Base-by-base conservation (phyloP, 805 yeast species). In the Saturnispora bothae region DNA sequence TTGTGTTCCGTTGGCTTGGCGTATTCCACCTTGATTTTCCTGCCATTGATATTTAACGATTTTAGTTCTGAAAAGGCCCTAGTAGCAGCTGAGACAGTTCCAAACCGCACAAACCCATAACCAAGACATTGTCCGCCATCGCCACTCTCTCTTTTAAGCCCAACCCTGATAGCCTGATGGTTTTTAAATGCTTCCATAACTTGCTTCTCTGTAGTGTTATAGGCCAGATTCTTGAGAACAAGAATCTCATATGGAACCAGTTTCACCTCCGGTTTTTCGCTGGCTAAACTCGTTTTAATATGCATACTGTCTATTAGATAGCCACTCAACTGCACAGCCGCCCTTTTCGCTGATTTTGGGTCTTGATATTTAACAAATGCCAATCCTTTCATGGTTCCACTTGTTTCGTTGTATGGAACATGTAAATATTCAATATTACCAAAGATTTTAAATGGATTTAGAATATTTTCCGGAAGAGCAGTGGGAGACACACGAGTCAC, bases 31-130 rank as follows among this genome's bases (percentile, higher is more conserved):
- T 50, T 59, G 25, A 78, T 59, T 18, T 56, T 63, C 41, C 76
- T 61, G 1, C 67, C 73, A 31, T 66, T 61, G 39, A 78, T 60
- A 25, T 50, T 55, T 6, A 63, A 43, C 6, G 66, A 72, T 40
- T 67, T 59, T 26, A 69, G 47, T 19, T 50, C 57, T 9, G 48
- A 51, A 33, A 77, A 53, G 1, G 85, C 83, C 21, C 54, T 54
- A 5, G 53, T 48, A 5, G 70, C 76, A 13, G 68, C 56, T 5
- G 59, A 67, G 4, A 45, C 42, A 6, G 52, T 48, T 12, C 65
- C 68, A 49, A 75, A 78, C 46, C 80, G 77, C 23, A 78, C 62
- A 46, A 75, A 78, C 1, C 83, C 84, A 50, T 71, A 74, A 2
- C 83, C 83, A 12, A 55, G 36, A 17, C 57, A 51, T 33, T 47